phyloP scores from a whole-genome alignment of 345 rosid genomes.

The Hypericum androsaemum region DNA sequence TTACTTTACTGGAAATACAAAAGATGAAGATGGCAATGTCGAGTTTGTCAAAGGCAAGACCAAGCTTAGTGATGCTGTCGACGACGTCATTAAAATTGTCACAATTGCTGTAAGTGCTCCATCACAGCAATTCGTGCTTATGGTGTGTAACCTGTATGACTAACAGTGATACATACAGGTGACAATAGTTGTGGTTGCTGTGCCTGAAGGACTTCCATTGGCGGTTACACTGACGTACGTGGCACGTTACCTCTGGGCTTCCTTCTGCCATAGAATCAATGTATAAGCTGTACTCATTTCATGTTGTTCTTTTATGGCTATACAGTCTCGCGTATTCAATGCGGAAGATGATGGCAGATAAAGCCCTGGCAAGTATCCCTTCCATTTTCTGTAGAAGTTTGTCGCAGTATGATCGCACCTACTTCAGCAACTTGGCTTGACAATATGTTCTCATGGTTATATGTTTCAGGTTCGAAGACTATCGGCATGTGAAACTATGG shows the following conservation, averaged over 20 bases:
- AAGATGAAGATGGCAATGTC: constrained; percentile 36
- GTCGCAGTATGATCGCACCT: constrained; percentile 1
- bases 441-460: constrained; percentile 15
- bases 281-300: too few relatives aligned
- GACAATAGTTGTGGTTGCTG: constrained; percentile 98
- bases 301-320: too few relatives aligned
- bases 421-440: not conserved
- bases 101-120: constrained; percentile 76
- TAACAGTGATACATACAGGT: constrained; percentile 46
- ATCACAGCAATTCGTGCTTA: constrained; percentile 11
- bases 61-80: constrained; percentile 39
- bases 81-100: constrained; percentile 71
- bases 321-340: constrained; percentile 91
- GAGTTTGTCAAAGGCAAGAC: constrained; percentile 71
- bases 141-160: constrained; percentile 11
- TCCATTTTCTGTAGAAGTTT: constrained; percentile 7
- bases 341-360: constrained; percentile 99
- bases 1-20: constrained; percentile 77
- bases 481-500: constrained; percentile 99
- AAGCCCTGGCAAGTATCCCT: constrained; percentile 69
- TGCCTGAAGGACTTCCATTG: constrained; percentile 99
- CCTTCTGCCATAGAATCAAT: constrained; percentile 1
- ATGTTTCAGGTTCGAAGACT: constrained; percentile 86
- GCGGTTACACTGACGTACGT: constrained; percentile 99
- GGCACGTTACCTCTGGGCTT: constrained; percentile 5